Evolutionary conservation across 805 yeast genomes (phyloP).

Genomic region (Barnettozyma populi): DNA sequence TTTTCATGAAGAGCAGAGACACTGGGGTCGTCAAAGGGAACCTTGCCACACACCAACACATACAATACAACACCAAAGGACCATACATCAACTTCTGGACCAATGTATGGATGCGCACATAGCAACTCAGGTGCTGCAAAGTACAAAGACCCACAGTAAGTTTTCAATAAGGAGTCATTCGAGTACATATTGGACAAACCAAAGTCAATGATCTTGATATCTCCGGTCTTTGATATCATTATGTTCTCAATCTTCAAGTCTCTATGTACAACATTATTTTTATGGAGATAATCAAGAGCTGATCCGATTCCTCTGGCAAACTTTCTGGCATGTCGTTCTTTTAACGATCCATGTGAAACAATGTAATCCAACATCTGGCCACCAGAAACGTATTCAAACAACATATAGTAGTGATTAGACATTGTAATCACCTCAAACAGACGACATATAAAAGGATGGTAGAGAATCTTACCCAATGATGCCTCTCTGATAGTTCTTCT

Average conservation of each 20-base stretch:
- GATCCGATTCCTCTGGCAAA: constrained; percentile 93
- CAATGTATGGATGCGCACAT: constrained; percentile 86
- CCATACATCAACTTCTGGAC: constrained; percentile 99
- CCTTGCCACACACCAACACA: constrained; percentile 95
- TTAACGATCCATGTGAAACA: constrained; percentile 90
- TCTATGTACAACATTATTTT: constrained; percentile 92
- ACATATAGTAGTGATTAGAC: constrained; percentile 96
- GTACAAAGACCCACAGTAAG: constrained; percentile 95
- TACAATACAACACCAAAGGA: constrained; percentile 95
- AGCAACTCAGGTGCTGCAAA: constrained; percentile 98
- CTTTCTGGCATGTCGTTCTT: constrained; percentile 90
- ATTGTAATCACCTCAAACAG: constrained; percentile 90
- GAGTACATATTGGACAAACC: constrained; percentile 88
- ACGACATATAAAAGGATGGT: constrained; percentile 90
- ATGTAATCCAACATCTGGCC: constrained; percentile 97
- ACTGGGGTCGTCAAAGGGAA: constrained; percentile 94
- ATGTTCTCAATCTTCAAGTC: constrained; percentile 95
- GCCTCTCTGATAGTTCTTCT: constrained; percentile 92
- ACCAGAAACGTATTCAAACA: constrained; percentile 94
- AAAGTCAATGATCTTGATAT: constrained; percentile 91
- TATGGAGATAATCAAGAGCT: constrained; percentile 90
- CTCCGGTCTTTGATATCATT: constrained; percentile 89
- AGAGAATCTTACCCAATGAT: constrained; percentile 81
- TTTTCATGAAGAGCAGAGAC: constrained; percentile 90
- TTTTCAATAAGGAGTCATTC: constrained; percentile 65